Evolutionary conservation across 176 grass and related monocot species (phyloP), one percentile per base, ranked within the genome.

Genomic region (Rhipidocladum racemiflorum): DNA sequence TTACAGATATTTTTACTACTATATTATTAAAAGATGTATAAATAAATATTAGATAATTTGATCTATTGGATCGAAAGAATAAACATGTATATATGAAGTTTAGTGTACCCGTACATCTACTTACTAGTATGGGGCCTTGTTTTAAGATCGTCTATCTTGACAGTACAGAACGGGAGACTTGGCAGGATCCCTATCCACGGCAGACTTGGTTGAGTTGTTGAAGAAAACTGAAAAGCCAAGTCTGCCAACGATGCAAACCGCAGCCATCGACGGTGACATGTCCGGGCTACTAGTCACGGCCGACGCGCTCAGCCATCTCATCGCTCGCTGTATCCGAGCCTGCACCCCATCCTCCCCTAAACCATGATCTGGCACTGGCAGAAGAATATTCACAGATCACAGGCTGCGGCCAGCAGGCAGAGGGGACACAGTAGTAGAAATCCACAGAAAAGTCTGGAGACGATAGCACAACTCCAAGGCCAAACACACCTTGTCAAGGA

Each of bases 181-280:
- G 80, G 74, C 27, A 51, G 6, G 51, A 77, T 76, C 42, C 53
- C 8, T 9, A 40, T 6, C 12, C 40, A 9, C 9, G 17, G 66
- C 20, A 7, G 34, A 11, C 70, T 18, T 21, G 32, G 29, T 16
- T 24, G 10, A 63, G 68, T 74, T 29, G 56, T 57, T 28, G 6
- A 24, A 20, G 57, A 61, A 61, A 57, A 57, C n/a, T 4, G 46
- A 30, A 61, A 30, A 53, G 24, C 48, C 80, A 51, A 38, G 86
- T 65, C 86, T 0, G 80, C 77, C 80, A 84, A 73, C 80, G 67
- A 83, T 12, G 86, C 65, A 5, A 62, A 79, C 75, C 1, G 68
- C 7, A 18, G 79, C 67, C 28, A 18, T 64, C 6, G 50, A 46
- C 32, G 25, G 53, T 54, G 38, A 71, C 42, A 51, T 7, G 42